A percentile compares a stretch with the other conserved stretches of the same genome.
phyloP scores from a whole-genome alignment of 2,329 filamentous ascomycete genomes.

The Xylariaceae sp. region DNA sequence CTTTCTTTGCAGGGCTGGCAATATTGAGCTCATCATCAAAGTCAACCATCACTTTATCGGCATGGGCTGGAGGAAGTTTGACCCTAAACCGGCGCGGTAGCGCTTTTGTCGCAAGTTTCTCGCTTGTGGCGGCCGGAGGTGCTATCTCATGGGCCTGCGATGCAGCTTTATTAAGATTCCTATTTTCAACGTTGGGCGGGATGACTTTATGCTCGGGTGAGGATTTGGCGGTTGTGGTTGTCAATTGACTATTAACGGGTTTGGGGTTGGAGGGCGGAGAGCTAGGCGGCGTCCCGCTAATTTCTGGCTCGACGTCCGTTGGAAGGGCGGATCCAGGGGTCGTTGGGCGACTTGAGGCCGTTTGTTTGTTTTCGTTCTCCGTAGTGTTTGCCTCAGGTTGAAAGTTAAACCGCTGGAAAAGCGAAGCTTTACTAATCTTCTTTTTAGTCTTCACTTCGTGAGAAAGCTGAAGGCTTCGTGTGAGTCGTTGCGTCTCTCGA shows the following conservation, averaged over 20 bases:
- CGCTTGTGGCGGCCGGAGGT: slow-evolving; percentile 26
- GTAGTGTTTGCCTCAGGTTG: slow-evolving; percentile 39
- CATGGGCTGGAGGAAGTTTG: slow-evolving; percentile 39
- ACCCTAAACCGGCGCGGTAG: slow-evolving; percentile 47
- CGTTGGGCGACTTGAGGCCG: slow-evolving; percentile 52
- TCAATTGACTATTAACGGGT: slow-evolving; percentile 8
- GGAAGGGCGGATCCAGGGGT: slow-evolving; percentile 41
- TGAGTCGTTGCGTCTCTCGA: slow-evolving; percentile 86
- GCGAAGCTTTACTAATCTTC: slow-evolving; percentile 75
- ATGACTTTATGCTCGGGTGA: slow-evolving; percentile 8
- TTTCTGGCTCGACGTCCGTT: slow-evolving; percentile 47
- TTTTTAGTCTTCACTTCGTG: slow-evolving; percentile 89
- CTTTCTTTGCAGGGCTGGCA: slow-evolving; percentile 38
- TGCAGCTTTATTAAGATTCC: slow-evolving; percentile 54
- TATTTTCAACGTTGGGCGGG: slow-evolving; percentile 26
- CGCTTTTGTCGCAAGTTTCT: slow-evolving; percentile 24
- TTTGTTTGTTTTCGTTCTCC: slow-evolving; percentile 32
- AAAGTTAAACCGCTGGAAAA: slow-evolving; percentile 82
- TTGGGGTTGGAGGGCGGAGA: slow-evolving; percentile 49
- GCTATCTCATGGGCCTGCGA: slow-evolving; percentile 43
- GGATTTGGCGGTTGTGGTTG: slow-evolving; percentile 6
- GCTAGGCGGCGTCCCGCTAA: slow-evolving; percentile 63
- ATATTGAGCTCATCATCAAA: slow-evolving; percentile 64
- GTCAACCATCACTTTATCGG: slow-evolving; percentile 38
- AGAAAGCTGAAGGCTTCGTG: slow-evolving; percentile 81